These are phyloP conservation scores for Apiospora pterosperma DNA, from an alignment of 2,329 filamentous ascomycete species.

Conservation along the genomic window DNA sequence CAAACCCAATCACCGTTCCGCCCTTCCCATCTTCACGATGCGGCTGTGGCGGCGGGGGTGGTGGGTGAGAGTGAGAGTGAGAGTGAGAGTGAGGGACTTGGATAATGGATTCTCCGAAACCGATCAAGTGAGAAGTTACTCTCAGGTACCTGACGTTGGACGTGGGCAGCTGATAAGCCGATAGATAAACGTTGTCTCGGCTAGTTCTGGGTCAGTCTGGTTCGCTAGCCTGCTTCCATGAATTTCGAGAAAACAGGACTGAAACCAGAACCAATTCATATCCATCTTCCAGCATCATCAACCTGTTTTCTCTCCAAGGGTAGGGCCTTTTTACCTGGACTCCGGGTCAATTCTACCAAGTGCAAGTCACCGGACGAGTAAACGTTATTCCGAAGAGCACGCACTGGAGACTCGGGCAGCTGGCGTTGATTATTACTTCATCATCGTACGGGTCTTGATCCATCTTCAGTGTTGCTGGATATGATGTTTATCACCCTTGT, in stretches of 20 bases:
- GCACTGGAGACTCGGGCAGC: background rate
- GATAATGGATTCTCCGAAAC: background rate
- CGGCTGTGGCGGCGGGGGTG: background rate
- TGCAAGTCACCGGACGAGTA: background rate
- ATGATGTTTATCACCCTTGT: constrained; percentile 3
- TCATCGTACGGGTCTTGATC: background rate
- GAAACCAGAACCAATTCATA: background rate
- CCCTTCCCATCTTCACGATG: background rate
- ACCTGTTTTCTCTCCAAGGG: background rate
- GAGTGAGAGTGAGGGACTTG: background rate
- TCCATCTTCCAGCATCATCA: background rate
- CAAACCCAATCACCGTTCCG: background rate
- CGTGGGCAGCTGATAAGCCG: background rate
- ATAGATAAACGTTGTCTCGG: background rate
- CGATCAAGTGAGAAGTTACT: background rate
- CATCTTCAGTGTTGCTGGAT: constrained; percentile 1
- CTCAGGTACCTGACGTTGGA: background rate
- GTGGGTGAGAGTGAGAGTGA: too few species aligned
- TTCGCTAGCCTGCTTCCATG: background rate
- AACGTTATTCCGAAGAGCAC: background rate
- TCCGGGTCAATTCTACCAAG: constrained; percentile 1
- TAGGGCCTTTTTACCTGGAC: background rate
- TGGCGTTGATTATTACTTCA: background rate
- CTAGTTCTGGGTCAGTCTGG: background rate
- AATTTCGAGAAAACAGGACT: background rate